Conservation (phyloP, 352 stramenopile genomes). For the Labyrinthula sp. region DNA sequence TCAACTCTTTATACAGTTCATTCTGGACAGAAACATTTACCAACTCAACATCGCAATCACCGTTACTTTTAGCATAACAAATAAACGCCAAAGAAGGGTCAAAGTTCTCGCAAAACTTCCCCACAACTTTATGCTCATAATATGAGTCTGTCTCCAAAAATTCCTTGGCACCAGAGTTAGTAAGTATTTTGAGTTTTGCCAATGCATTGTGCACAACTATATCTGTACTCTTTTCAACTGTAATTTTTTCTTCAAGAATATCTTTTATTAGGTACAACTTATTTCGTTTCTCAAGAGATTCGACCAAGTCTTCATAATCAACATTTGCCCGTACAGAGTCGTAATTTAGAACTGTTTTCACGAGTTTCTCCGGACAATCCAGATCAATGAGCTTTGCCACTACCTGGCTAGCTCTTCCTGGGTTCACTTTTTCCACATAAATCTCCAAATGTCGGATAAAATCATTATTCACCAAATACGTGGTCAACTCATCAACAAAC, state of each 20-base stretch:
- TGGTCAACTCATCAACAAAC: constrained; percentile 97
- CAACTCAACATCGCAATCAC: constrained; percentile 95
- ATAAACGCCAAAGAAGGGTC: constrained; percentile 96
- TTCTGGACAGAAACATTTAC: constrained; percentile 95
- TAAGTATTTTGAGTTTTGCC: constrained; percentile 99
- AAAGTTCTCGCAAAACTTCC: constrained; percentile 98
- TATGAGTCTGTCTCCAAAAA: constrained; percentile 99
- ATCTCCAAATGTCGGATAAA: constrained; percentile 99
- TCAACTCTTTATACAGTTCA: constrained; percentile 95
- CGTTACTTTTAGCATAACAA: constrained; percentile 91
- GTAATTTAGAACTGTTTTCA: constrained; percentile 98
- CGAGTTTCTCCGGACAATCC: constrained; percentile 97
- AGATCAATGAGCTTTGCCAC: constrained; percentile 94
- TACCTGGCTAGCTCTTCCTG: constrained; percentile 90
- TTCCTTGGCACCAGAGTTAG: constrained; percentile 95
- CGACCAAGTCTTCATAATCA: constrained; percentile 90
- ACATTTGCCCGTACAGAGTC: constrained; percentile 42
- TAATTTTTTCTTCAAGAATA: constrained; percentile 92
- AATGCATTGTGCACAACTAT: constrained; percentile 96
- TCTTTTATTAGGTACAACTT: constrained; percentile 90
- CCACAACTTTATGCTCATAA: constrained; percentile 95
- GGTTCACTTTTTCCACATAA: constrained; percentile 81
- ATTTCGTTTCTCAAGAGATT: constrained; percentile 96
- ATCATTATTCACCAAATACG: constrained; percentile 99
- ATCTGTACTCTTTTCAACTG: constrained; percentile 88